These are phyloP conservation scores for Penicillium sp. DNA, from an alignment of 2,329 filamentous ascomycete genomes.

Conservation along the genomic window DNA sequence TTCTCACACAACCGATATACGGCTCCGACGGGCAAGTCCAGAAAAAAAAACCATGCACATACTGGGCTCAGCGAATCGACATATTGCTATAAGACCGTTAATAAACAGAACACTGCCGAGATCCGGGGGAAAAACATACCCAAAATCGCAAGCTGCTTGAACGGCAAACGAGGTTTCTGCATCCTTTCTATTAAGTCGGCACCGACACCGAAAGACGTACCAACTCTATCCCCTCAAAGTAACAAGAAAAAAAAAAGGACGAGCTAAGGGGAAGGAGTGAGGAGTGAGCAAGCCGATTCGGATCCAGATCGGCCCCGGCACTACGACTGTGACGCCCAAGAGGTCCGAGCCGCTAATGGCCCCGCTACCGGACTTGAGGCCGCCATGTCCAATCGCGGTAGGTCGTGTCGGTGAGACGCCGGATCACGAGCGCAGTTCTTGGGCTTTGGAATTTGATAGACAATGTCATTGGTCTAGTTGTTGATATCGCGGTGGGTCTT, in stretches of 20 bases:
- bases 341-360: conserved; percentile 3
- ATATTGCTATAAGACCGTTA: conserved; percentile 59
- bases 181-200: conserved; percentile 8
- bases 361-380: conserved; percentile 8
- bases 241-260: not conserved
- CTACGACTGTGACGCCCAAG: not conserved
- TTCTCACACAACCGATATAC: not conserved
- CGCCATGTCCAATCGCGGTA: conserved; percentile 1
- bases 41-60: conserved; percentile 14
- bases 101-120: not conserved
- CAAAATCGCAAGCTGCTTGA: conserved; percentile 74
- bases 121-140: conserved; percentile 51
- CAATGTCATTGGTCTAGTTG: not conserved
- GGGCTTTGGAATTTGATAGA: not conserved
- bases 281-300: conserved; percentile 2
- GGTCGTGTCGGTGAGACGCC: not conserved
- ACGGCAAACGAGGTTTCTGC: conserved; percentile 64
- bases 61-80: conserved; percentile 73
- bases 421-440: not conserved
- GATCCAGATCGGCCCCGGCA: not conserved
- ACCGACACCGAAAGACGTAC: not conserved
- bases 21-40: not conserved
- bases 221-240: not conserved
- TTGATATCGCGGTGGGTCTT: not conserved
- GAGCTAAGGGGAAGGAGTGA: conserved; percentile 3